A percentile compares a stretch with the other conserved stretches of the same genome.
Conservation (phyloP, 805 yeast genomes). For the Ogataea saltuana region DNA sequence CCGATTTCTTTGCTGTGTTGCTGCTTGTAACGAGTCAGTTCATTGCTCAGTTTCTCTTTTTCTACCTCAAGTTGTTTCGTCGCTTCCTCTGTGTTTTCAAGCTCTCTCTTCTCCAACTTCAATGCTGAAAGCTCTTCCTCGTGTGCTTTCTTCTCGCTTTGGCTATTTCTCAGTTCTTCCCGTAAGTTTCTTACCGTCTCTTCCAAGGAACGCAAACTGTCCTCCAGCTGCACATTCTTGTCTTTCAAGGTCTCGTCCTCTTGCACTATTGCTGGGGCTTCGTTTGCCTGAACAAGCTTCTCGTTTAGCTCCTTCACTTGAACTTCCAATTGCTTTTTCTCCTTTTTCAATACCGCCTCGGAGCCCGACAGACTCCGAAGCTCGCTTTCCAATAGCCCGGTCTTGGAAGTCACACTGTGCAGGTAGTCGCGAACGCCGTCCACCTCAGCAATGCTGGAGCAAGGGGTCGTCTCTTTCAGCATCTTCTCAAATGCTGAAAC, state of each 20-base stretch:
- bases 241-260: neutral
- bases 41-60: neutral
- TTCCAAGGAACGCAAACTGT: too few species aligned
- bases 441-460: conserved; percentile 70
- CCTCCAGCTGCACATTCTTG: too few species aligned
- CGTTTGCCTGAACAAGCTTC: neutral
- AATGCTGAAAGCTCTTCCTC: conserved; percentile 4
- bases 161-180: neutral
- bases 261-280: neutral
- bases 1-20: conserved; percentile 2
- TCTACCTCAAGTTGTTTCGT: conserved; percentile 2
- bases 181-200: neutral
- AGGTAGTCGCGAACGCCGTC: conserved; percentile 71
- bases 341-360: conserved; percentile 18
- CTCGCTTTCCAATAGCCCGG: conserved; percentile 62
- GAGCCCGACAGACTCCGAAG: conserved; percentile 47
- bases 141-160: neutral
- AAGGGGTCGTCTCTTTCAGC: conserved; percentile 78
- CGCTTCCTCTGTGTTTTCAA: neutral
- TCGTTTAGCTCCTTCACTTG: neutral
- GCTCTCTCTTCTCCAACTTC: conserved; percentile 5
- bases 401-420: conserved; percentile 59
- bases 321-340: conserved; percentile 8
- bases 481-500: conserved; percentile 66
- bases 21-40: neutral